Evolutionary conservation across 176 grass and related monocot genomes (phyloP).

Genomic region (Paspalum notatum): DNA sequence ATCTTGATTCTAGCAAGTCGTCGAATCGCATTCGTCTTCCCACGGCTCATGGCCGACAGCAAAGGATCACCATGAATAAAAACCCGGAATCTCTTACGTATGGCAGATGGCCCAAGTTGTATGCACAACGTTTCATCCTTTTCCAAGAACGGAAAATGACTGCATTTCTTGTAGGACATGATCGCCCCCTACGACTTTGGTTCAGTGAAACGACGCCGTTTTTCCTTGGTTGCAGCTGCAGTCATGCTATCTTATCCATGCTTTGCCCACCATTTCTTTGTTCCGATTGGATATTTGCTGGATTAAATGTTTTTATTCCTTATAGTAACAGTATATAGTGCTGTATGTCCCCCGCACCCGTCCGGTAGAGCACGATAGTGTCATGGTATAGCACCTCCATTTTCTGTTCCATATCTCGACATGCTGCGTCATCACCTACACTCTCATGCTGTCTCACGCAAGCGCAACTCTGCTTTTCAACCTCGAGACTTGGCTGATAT

Average conservation of each 20-base stretch:
- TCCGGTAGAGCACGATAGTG: conserved; percentile 11
- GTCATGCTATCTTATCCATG: not conserved
- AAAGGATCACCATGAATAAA: not conserved
- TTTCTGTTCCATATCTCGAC: not conserved
- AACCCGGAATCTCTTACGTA: not conserved
- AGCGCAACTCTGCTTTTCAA: not conserved
- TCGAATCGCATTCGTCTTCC: conserved; percentile 18
- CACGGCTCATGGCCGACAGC: not conserved
- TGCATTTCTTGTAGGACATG: not conserved
- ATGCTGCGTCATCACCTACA: not conserved
- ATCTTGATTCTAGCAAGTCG: not conserved
- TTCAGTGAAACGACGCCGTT: not conserved
- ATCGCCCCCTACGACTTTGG: not conserved
- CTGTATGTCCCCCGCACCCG: not conserved
- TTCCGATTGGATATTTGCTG: not conserved
- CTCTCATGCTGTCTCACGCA: too few relatives aligned
- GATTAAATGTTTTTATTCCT: too few relatives aligned
- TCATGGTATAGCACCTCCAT: not conserved
- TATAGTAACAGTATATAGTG: too few relatives aligned
- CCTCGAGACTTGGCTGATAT: not conserved
- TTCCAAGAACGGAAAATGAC: not conserved
- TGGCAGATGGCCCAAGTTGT: too few relatives aligned
- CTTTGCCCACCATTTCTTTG: not conserved
- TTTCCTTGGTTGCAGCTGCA: not conserved
- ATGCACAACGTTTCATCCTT: not conserved